A percentile compares a stretch with the other conserved stretches of the same genome.
phyloP scores from a whole-genome alignment of 2,329 filamentous ascomycete species.

The Trichothecium roseum region DNA sequence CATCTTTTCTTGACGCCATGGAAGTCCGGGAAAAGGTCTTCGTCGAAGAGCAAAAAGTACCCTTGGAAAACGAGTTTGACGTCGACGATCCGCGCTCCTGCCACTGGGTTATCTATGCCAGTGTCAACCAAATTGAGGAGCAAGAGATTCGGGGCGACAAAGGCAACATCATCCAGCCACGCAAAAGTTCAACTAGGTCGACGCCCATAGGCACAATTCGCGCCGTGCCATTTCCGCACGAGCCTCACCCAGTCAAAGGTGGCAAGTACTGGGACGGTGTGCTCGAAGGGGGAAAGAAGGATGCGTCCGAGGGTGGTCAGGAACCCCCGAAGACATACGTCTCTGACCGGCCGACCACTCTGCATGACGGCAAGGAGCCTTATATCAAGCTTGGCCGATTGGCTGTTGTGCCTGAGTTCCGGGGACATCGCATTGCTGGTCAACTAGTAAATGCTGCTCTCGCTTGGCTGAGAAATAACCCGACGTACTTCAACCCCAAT shows the following conservation, averaged over 20 bases:
- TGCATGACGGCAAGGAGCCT: slow-evolving; percentile 54
- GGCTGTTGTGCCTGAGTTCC: slow-evolving; percentile 56
- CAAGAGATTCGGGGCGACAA: slow-evolving; percentile 31
- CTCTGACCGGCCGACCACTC: slow-evolving; percentile 34
- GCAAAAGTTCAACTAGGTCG: slow-evolving; percentile 30
- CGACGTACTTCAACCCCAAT: slow-evolving; percentile 41
- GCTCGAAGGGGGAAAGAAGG: slow-evolving; percentile 16
- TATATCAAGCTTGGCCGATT: slow-evolving; percentile 78
- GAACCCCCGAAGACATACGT: slow-evolving; percentile 9
- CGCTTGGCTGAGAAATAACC: slow-evolving; percentile 55
- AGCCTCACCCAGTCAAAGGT: slow-evolving; percentile 46
- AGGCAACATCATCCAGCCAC: slow-evolving; percentile 28
- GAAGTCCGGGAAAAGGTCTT: slow-evolving; percentile 50
- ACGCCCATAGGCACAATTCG: slow-evolving; percentile 64
- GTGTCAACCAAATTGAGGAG: slow-evolving; percentile 37
- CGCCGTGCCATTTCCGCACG: slow-evolving; percentile 72
- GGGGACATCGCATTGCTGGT: slow-evolving; percentile 53
- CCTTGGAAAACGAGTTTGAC: slow-evolving; percentile 66
- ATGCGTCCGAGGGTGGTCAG: neutral
- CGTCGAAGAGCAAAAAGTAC: slow-evolving; percentile 46
- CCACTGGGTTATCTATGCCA: slow-evolving; percentile 82
- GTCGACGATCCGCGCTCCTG: slow-evolving; percentile 67
- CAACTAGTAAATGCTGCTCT: slow-evolving; percentile 58
- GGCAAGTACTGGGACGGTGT: slow-evolving; percentile 36
- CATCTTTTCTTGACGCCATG: slow-evolving; percentile 54